These are phyloP conservation scores for Coemansia sp. DNA, from an alignment of 192 early-diverging fungal species.

Conservation along the genomic window DNA sequence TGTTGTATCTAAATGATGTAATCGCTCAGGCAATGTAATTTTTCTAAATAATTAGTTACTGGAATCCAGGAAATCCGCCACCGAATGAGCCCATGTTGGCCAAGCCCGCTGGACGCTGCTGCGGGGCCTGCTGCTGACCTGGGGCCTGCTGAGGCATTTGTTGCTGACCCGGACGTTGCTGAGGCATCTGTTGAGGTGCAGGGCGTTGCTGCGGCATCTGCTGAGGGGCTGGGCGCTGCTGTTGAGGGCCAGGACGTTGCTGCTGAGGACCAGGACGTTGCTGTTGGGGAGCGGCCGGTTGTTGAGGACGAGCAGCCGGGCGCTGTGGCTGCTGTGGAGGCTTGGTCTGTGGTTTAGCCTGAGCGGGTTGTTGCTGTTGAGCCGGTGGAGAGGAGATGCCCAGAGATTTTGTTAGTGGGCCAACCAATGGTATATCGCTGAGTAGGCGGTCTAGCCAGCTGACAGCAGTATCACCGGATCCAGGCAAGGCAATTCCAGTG, in stretches of 20 bases:
- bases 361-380: slow-evolving; percentile 14
- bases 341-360: slow-evolving; percentile 21
- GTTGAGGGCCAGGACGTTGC: background rate
- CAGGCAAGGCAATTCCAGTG: slow-evolving; percentile 39
- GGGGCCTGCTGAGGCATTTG: background rate
- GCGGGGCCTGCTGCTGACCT: background rate
- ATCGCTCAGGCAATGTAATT: background rate
- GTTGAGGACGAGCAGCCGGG: slow-evolving; percentile 6
- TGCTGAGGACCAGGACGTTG: slow-evolving; percentile 10
- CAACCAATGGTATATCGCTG: slow-evolving; percentile 32
- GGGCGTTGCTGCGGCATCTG: slow-evolving; percentile 16
- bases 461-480: slow-evolving; percentile 27
- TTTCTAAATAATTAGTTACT: slow-evolving; percentile 17
- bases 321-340: slow-evolving; percentile 11
- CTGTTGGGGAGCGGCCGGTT: slow-evolving; percentile 3
- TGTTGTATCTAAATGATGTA: background rate
- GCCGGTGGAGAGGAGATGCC: slow-evolving; percentile 21
- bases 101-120: slow-evolving; percentile 17
- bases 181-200: slow-evolving; percentile 1
- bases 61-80: slow-evolving; percentile 19
- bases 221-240: slow-evolving; percentile 4
- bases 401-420: slow-evolving; percentile 28
- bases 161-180: background rate
- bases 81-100: slow-evolving; percentile 3
- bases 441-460: slow-evolving; percentile 46